These are phyloP conservation scores for Inonotus obliquus DNA, from an alignment of 1,284 basidiomycete species.

Conservation along the genomic window DNA sequence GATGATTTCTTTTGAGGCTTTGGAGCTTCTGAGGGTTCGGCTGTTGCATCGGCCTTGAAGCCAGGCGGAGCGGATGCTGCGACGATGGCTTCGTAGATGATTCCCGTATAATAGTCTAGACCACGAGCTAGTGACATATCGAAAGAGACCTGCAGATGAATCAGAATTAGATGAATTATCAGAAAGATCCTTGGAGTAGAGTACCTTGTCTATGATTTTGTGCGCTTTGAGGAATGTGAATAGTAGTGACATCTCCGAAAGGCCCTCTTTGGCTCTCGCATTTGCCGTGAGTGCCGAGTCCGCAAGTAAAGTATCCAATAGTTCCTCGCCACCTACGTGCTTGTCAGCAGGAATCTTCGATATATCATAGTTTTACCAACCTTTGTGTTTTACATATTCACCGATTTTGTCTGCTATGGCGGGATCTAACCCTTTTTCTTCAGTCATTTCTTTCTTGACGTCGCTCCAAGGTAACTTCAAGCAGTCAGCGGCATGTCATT, in stretches of 20 bases:
- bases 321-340: conserved; percentile 63
- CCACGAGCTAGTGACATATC: conserved; percentile 96
- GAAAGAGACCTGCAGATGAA: conserved; percentile 72
- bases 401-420: conserved; percentile 91
- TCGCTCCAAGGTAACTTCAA: conserved; percentile 80
- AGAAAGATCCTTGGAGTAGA: conserved; percentile 3
- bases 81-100: conserved; percentile 97
- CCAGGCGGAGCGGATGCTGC: conserved; percentile 90
- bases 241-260: conserved; percentile 87
- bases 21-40: conserved; percentile 25
- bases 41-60: conserved; percentile 50
- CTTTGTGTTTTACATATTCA: conserved; percentile 94
- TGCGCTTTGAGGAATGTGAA: conserved; percentile 86
- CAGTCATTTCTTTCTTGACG: conserved; percentile 94
- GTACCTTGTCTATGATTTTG: conserved; percentile 72
- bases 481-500: conserved; percentile 8
- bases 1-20: conserved; percentile 48
- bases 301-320: conserved; percentile 71
- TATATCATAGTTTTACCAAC: conserved; percentile 32
- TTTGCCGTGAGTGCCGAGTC: conserved; percentile 72
- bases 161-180: conserved; percentile 3
- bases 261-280: conserved; percentile 73
- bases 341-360: conserved; percentile 1
- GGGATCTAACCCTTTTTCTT: conserved; percentile 89
- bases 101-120: conserved; percentile 97